A percentile compares a stretch with the other conserved stretches of the same genome.
Conservation (phyloP, 2,329 filamentous ascomycete species). For the Aspergillus amoenus region DNA sequence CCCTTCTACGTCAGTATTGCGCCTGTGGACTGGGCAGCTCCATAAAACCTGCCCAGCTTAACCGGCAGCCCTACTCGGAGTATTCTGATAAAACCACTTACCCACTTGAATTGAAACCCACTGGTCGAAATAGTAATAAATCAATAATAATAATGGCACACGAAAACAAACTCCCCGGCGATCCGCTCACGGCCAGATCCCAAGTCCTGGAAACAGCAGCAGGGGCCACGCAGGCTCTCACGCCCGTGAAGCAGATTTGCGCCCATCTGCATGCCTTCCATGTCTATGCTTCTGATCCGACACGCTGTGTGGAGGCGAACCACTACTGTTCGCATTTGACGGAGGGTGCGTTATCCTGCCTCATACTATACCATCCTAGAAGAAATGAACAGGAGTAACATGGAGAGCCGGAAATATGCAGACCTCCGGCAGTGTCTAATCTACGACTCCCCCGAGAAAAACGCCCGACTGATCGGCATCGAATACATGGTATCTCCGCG, state of each 20-base stretch:
- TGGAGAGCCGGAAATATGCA: slow-evolving; percentile 20
- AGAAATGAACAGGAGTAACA: not conserved
- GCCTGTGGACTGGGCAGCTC: not conserved
- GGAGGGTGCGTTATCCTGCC: slow-evolving; percentile 42
- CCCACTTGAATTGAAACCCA: not conserved
- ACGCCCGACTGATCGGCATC: slow-evolving; percentile 75
- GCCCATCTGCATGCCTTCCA: slow-evolving; percentile 88
- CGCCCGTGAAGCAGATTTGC: slow-evolving; percentile 71
- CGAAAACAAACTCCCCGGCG: slow-evolving; percentile 25
- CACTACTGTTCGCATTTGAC: slow-evolving; percentile 82
- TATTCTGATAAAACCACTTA: not conserved
- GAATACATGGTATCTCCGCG: slow-evolving; percentile 81
- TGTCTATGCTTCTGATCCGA: slow-evolving; percentile 71
- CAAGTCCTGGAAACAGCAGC: slow-evolving; percentile 41
- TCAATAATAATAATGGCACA: not conserved
- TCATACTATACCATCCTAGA: too few relatives aligned
- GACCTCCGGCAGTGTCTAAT: slow-evolving; percentile 83
- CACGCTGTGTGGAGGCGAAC: slow-evolving; percentile 71
- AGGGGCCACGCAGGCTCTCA: slow-evolving; percentile 51
- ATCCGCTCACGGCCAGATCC: slow-evolving; percentile 35
- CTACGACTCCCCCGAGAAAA: slow-evolving; percentile 68
- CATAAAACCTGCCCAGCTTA: not conserved
- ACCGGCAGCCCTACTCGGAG: not conserved
- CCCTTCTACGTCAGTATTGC: slow-evolving; percentile 5
- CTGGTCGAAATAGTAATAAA: not conserved